Evolutionary conservation across 441 rosid species (phyloP), one percentile per base, ranked within the genome.

Genomic region (Arabidopsis lyrata): DNA sequence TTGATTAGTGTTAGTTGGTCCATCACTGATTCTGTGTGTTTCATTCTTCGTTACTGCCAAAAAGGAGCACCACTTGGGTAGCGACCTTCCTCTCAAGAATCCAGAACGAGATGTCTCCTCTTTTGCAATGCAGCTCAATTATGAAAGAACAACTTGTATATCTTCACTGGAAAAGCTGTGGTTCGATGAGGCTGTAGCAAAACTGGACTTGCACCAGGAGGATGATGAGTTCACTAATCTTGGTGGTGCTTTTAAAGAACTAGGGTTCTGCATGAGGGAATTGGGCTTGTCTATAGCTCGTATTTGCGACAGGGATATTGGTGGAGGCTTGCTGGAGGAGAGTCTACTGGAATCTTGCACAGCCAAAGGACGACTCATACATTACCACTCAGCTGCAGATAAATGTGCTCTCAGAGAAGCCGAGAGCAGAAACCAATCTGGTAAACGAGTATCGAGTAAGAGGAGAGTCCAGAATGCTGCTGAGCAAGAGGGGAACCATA

Each of bases 291-390:
- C 77, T 32, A 67, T 92, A 63, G 93, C 98, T 9, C 87, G 78
- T 73, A 63, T 89, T 45, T 92, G 95, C 68, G 97, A 95, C 77
- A 68, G 68, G 75, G 86, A 83, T 66, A 84, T 90, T 62, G 95
- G 96, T 24, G 96, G 89, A 62, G 78, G 86, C 3, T 85, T 88
- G 65, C 83, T 92, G 14, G 93, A 90, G 69, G 79, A 78, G 63
- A 87, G 86, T 70, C 81, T 95, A 70, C 34, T 92, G 60, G 96
- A 90, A 45, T 92, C 96, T 18, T 80, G 81, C 61, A 78, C 91
- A 2, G 99, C 97, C 0, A 95, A 95, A 81, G 98, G 85, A 13
- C 92, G 95, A 4, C 92, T 90, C 42, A 81, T 94, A 69, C 97
- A 92, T 72, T 94, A 94, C 80, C 97, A 92, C 86, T 90, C 95